These are phyloP conservation scores for Chlorella sp. DNA, from an alignment of 139 green algal genomes.

Conservation along the genomic window DNA sequence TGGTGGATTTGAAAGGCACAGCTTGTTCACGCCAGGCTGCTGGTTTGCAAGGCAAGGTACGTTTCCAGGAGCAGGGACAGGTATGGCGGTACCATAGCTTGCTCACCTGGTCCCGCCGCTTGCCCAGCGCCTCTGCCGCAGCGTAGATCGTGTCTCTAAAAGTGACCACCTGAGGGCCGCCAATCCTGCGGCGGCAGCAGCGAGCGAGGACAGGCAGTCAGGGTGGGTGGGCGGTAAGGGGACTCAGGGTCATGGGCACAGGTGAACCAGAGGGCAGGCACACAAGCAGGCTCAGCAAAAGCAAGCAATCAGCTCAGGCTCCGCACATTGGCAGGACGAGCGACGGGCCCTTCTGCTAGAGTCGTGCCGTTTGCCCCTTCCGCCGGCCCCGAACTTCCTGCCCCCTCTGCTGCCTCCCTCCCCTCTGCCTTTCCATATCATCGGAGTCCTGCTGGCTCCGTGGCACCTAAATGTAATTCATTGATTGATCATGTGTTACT, in stretches of 20 bases:
- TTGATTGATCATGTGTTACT: no score
- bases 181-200: neutral
- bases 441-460: no score
- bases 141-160: neutral
- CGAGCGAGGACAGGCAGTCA: neutral
- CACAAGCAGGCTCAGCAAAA: neutral
- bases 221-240: no score
- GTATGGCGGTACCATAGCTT: no score
- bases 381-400: neutral
- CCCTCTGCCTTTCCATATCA: no score
- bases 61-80: no score
- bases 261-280: neutral
- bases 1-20: no score
- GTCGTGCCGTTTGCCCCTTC: neutral
- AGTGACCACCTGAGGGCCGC: neutral
- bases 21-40: no score
- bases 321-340: neutral
- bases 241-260: neutral
- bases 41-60: no score
- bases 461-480: no score
- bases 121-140: slow-evolving; percentile 13
- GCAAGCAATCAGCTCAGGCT: neutral
- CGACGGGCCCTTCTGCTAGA: neutral
- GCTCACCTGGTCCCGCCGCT: neutral
- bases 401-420: no score